These are phyloP conservation scores for Citrullus amarus DNA, from an alignment of 306 rosid species.

Conservation along the genomic window DNA sequence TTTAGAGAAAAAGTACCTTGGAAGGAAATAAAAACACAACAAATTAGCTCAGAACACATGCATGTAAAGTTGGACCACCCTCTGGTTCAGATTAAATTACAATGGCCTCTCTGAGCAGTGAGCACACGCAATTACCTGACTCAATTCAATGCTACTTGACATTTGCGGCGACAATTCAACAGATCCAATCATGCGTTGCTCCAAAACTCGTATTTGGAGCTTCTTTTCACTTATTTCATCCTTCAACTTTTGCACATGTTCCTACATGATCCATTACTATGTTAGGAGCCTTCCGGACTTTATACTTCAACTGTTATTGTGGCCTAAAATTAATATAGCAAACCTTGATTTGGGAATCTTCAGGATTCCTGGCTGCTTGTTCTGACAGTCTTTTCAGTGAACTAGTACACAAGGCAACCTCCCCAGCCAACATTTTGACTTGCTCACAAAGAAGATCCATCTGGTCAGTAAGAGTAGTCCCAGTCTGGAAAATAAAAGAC, in stretches of 20 bases:
- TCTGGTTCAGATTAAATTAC: not conserved
- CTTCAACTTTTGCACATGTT: slow-evolving; percentile 56
- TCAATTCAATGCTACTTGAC: slow-evolving; percentile 38
- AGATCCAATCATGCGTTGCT: slow-evolving; percentile 71
- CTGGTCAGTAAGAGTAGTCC: slow-evolving; percentile 72
- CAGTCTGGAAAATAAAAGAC: slow-evolving; percentile 40
- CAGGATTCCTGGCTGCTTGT: slow-evolving; percentile 50
- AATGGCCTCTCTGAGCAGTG: not conserved
- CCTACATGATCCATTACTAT: slow-evolving; percentile 28
- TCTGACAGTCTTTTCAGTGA: slow-evolving; percentile 77
- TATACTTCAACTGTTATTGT: slow-evolving; percentile 4
- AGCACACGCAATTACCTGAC: slow-evolving; percentile 37
- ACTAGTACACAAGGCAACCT: slow-evolving; percentile 74
- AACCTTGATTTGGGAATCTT: slow-evolving; percentile 54
- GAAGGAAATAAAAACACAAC: not conserved
- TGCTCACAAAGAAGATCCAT: slow-evolving; percentile 86
- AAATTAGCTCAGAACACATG: not conserved
- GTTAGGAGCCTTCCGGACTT: not conserved
- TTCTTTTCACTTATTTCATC: slow-evolving; percentile 72
- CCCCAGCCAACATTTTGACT: slow-evolving; percentile 84
- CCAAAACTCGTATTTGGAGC: slow-evolving; percentile 54
- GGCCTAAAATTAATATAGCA: slow-evolving; percentile 20
- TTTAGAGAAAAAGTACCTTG: not conserved
- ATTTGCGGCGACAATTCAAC: slow-evolving; percentile 40
- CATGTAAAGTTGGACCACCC: not conserved